A percentile compares a stretch with the other conserved stretches of the same genome.
Evolutionary conservation across 169 alveolate species (phyloP).

Genomic region (Eimeria tenella): DNA sequence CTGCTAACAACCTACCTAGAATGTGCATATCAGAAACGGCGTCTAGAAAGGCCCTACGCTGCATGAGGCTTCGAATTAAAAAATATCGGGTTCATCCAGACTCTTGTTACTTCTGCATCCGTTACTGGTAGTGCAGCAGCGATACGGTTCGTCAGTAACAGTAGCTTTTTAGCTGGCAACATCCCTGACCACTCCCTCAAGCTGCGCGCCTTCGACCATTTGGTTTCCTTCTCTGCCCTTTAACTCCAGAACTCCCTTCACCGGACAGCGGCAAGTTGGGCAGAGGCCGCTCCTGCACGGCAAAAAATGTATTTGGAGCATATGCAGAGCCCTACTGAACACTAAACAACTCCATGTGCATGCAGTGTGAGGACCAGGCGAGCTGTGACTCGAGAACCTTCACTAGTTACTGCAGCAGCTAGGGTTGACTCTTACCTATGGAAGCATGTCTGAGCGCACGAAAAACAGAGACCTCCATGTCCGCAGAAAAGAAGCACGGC

Average conservation of each 20-base stretch:
- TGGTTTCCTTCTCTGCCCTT: constrained; percentile 10
- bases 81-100: neutral
- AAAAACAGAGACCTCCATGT: constrained; percentile 76
- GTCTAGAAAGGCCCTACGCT: no score
- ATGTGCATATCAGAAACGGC: neutral
- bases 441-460: constrained; percentile 73
- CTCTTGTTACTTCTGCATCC: neutral
- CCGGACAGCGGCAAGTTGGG: constrained; percentile 72
- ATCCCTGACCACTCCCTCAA: constrained; percentile 63
- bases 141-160: neutral
- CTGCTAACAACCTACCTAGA: neutral
- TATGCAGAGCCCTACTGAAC: no score
- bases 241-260: constrained; percentile 70
- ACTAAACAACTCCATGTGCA: neutral
- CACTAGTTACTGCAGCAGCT: constrained; percentile 12
- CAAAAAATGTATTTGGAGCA: no score
- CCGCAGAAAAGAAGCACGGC: constrained; percentile 77
- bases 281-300: constrained; percentile 69
- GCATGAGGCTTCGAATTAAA: no score
- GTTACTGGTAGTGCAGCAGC: constrained; percentile 13
- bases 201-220: constrained; percentile 6
- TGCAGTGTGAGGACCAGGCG: neutral
- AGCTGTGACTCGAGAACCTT: neutral
- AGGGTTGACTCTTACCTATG: constrained; percentile 42
- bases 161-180: constrained; percentile 38